Evolutionary conservation across 164 flowering plant species (phyloP), one percentile per base, ranked within the genome.

Genomic region (Magnolia kwangsiensis): DNA sequence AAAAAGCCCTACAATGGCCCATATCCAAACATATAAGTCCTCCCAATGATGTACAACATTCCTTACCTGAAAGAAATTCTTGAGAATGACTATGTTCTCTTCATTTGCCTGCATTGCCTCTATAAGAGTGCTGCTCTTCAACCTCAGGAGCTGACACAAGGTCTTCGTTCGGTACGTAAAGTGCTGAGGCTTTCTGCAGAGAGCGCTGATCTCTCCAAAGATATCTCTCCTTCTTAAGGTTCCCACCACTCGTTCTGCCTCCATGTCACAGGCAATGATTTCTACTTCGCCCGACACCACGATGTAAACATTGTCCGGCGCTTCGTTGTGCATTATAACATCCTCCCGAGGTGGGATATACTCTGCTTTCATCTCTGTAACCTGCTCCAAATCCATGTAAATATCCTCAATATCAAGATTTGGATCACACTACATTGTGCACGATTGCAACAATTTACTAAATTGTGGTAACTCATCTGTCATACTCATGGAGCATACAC

Each of bases 311-410:
- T 95, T 97, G 7, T 89, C 94, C 0, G 98, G 90, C 6, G 92
- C 83, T 75, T 93, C 98, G 51, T 91, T 93, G 69, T 93, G 96
- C 86, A 92, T 78, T 65, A 92, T 85, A 0, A 95, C 90, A 80
- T 95, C 99, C 80, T 91, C 99, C 80, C 88, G 86, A 7, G 99
- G 98, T 5, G 97, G 98, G 55, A 92, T 76, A 74, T 95, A 95
- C 78, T 95, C 99, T 0, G 98, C 97, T 75, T 87, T 92, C 95
- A 93, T 92, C 78, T 88, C 88, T 9, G 93, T 81, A 71, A 93
- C 97, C 98, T 94, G 84, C 18, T 69, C 13, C 23, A 63, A 61
- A 24, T 37, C 13, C 8, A 66, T 16, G 16, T 24, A 58, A n/a
- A 68, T 16, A 51, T 51, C 13, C 59, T 51, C 10, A 27, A 27